phyloP scores from a whole-genome alignment of 2,329 filamentous ascomycete genomes.

The Coleophoma crateriformis region DNA sequence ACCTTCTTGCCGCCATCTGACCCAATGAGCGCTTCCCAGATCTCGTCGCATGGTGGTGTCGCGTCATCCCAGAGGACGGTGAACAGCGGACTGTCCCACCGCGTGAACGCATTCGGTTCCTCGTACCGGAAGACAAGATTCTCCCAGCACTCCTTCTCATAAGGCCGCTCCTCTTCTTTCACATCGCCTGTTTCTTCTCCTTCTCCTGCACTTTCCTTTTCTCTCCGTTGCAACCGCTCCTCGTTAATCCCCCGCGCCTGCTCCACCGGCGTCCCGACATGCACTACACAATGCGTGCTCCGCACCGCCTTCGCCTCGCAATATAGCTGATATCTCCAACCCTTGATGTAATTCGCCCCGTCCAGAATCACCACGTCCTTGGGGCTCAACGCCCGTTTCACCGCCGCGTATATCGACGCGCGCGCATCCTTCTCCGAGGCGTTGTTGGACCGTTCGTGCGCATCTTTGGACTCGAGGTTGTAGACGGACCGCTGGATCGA shows the following conservation, averaged over 20 bases:
- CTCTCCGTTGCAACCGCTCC: constrained; percentile 40
- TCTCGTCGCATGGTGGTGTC: constrained; percentile 57
- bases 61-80: constrained; percentile 73
- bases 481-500: constrained; percentile 68
- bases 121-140: constrained; percentile 64
- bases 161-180: constrained; percentile 22
- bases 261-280: constrained; percentile 53
- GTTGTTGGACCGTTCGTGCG: constrained; percentile 64
- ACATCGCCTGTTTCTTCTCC: constrained; percentile 22
- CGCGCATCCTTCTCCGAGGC: constrained; percentile 77
- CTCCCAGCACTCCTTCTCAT: constrained; percentile 23
- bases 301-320: constrained; percentile 78
- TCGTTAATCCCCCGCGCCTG: constrained; percentile 54
- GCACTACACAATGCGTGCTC: constrained; percentile 71
- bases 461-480: constrained; percentile 52
- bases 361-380: constrained; percentile 77
- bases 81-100: constrained; percentile 82
- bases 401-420: constrained; percentile 68
- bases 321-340: constrained; percentile 80
- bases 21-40: constrained; percentile 69
- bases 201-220: constrained; percentile 21
- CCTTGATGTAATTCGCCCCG: constrained; percentile 83
- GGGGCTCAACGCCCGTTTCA: constrained; percentile 68
- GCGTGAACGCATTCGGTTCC: constrained; percentile 78
- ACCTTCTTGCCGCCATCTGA: constrained; percentile 52